Percentiles rank a stretch among this genome's conserved stretches.
phyloP scores from a whole-genome alignment of 345 rosid genomes.

The Aquilaria sinensis region DNA sequence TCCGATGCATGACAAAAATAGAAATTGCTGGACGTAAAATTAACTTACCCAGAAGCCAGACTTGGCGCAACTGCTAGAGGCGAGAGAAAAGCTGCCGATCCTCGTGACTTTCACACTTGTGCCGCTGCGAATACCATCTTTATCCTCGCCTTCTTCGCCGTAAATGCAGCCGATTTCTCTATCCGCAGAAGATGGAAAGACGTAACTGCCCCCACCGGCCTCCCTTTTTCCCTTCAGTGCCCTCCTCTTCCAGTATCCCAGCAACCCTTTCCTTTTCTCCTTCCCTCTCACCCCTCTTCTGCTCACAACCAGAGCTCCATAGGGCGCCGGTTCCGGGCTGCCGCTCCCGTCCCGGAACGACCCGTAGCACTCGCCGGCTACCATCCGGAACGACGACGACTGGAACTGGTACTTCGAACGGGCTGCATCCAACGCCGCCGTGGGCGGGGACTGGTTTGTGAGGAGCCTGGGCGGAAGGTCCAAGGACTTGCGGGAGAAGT shows the following conservation, averaged over 20 bases:
- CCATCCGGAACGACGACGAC: conserved; percentile 35
- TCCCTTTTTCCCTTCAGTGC: conserved; percentile 35
- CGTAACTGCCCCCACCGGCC: conserved; percentile 42
- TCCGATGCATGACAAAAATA: too few relatives aligned
- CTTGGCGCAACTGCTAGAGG: conserved; percentile 22
- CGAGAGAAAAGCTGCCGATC: conserved; percentile 37
- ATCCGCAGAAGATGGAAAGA: conserved; percentile 45
- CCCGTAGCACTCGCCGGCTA: conserved; percentile 31
- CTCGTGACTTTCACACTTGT: conserved; percentile 31
- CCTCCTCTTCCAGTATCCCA: conserved; percentile 44
- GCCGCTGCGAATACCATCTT: too few relatives aligned
- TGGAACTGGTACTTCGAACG: conserved; percentile 15
- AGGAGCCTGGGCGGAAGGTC: conserved; percentile 64
- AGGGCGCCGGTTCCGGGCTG: conserved; percentile 24
- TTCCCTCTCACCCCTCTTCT: neutral
- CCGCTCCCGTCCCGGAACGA: conserved; percentile 24
- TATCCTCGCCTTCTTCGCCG: too few relatives aligned
- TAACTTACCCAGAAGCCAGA: conserved; percentile 66
- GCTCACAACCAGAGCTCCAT: conserved; percentile 16
- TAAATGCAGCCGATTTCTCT: conserved; percentile 17
- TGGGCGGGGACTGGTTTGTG: conserved; percentile 42
- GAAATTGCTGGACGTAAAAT: too few relatives aligned
- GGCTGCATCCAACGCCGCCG: conserved; percentile 31
- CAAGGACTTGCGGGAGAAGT: conserved; percentile 36
- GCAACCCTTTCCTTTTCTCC: conserved; percentile 26